Percentiles rank a stretch among this genome's conserved stretches.
Evolutionary conservation across 148 eudicot genomes (phyloP).

Genomic region (Vaccinium vitisidaea): DNA sequence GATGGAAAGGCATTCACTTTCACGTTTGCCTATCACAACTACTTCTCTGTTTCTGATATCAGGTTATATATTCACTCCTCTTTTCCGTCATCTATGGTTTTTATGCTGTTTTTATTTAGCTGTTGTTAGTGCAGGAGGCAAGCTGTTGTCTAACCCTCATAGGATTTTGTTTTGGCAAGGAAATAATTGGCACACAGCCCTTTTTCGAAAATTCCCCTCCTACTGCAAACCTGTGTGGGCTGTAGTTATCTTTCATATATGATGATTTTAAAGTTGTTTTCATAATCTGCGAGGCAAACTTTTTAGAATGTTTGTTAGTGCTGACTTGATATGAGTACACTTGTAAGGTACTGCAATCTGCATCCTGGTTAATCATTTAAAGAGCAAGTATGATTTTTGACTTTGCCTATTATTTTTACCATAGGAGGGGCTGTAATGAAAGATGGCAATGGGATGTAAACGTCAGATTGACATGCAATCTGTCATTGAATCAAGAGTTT

Average conservation of each 20-base stretch:
- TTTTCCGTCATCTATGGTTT: neutral
- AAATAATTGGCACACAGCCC: neutral
- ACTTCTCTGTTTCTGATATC: constrained; percentile 82
- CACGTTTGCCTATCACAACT: constrained; percentile 83
- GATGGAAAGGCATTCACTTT: constrained; percentile 78
- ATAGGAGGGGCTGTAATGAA: neutral
- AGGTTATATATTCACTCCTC: constrained; percentile 32
- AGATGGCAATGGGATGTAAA: neutral
- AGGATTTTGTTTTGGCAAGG: neutral
- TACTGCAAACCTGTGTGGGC: neutral
- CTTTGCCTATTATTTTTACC: neutral
- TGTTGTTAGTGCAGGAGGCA: neutral
- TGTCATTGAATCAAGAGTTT: neutral
- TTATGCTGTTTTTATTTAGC: neutral
- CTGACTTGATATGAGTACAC: neutral
- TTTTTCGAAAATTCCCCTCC: neutral
- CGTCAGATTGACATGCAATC: neutral
- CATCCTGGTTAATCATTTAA: neutral
- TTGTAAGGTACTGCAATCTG: neutral
- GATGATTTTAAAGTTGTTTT: neutral
- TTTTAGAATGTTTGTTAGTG: neutral
- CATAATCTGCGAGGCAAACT: neutral
- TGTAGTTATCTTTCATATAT: neutral
- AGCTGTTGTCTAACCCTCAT: neutral
- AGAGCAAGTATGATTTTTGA: neutral